Base-by-base conservation (phyloP, 176 grass and related monocot species). In the Paspalum vaginatum region DNA sequence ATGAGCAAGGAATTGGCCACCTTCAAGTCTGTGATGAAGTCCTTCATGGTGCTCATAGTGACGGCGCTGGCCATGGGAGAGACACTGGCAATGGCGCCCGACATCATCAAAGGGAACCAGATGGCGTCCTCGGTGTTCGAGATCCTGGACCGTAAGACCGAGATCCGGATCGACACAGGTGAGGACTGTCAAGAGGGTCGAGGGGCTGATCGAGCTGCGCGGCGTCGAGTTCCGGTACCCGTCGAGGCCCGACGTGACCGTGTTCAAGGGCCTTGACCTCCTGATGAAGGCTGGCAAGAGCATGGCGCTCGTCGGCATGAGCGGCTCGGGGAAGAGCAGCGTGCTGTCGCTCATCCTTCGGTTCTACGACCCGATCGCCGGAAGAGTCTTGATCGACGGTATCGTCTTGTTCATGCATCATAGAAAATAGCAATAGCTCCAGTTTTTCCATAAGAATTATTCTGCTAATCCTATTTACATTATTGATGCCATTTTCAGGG, bases 21-120 rank as follows among this genome's bases (percentile, higher is more conserved):
- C 71, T 98, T 98, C 82, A 93, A 93, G 82, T 91, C 96, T 2
- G 86, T 98, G 47, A 98, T 95, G 88, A 98, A 95, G 81, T 95
- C 92, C 25, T 95, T 98, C 90, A 93, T 98, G 88, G 95, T 98
- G 73, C 90, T 98, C 24, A 98, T 98, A 53, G 90, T 98, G 42
- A 91, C 96, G 2, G 96, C 96, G 21, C 53, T 95, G 39, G 96
- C 92, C 27, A 93, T 95, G 90, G 96, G 96, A 11, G 92, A 95
- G 73, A 93, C 90, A 0, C 81, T 98, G 43, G 96, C 92, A 6
- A 83, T 95, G 70, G 88, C 96, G 2, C 96, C 96, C 9, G 96
- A 98, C 67, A 94, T 98, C 81, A 89, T 98, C 81, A 98, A 93
- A 68, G 96, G 95, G 25, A 98, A 98, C 79, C 92, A 98, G 75